phyloP scores from a whole-genome alignment of 2,329 filamentous ascomycete species.

The Orbilia ellipsospora region DNA sequence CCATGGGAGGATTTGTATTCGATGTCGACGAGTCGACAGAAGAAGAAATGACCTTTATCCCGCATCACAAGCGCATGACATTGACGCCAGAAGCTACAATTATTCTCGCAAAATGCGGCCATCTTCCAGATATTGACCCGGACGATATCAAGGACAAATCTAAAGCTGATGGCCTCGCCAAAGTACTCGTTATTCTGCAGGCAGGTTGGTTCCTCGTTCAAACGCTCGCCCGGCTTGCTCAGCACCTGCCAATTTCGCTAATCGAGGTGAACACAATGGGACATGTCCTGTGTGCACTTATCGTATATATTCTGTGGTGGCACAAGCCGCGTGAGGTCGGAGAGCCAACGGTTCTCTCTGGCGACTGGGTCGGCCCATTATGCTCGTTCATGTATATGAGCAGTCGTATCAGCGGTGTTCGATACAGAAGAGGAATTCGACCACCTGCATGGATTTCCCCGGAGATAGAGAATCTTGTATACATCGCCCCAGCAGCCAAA shows the following conservation, averaged over 20 bases:
- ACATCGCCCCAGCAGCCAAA: background rate
- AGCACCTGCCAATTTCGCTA: conserved; percentile 49
- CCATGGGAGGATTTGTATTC: conserved; percentile 54
- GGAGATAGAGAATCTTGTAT: conserved; percentile 25
- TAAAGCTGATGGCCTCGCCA: conserved; percentile 54
- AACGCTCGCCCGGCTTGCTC: conserved; percentile 45
- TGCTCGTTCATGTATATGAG: conserved; percentile 38
- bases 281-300: conserved; percentile 40
- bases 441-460: conserved; percentile 22
- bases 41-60: conserved; percentile 23
- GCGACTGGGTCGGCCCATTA: conserved; percentile 9
- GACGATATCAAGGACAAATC: conserved; percentile 57
- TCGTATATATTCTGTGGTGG: conserved; percentile 36
- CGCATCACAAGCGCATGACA: conserved; percentile 23
- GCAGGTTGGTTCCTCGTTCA: conserved; percentile 54
- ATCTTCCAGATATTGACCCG: conserved; percentile 21
- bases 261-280: conserved; percentile 45
- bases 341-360: conserved; percentile 16
- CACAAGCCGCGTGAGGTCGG: conserved; percentile 21
- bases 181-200: conserved; percentile 53
- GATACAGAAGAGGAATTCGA: conserved; percentile 16
- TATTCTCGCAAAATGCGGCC: conserved; percentile 18
- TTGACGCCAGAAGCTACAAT: conserved; percentile 12
- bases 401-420: conserved; percentile 18
- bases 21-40: conserved; percentile 16